Evolutionary conservation across 371 early-diverging fungal species (phyloP).

Genomic region (Mortierella sp.): DNA sequence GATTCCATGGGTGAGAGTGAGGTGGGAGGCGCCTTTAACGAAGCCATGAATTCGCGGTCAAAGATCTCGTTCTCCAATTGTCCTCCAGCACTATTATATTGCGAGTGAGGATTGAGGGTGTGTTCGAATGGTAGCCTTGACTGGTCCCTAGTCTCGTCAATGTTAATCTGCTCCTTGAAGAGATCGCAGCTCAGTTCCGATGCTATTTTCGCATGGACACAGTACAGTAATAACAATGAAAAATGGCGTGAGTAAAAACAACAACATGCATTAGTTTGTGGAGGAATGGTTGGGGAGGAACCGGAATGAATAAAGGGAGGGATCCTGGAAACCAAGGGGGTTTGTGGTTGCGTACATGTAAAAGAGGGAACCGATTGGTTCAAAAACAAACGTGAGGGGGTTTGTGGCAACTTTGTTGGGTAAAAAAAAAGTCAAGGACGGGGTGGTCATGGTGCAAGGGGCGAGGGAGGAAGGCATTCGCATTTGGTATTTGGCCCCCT

Average conservation of each 20-base stretch:
- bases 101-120: not conserved
- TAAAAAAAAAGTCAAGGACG: not conserved
- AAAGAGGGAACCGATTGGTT: not conserved
- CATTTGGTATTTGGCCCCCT: not conserved
- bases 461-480: not conserved
- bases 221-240: no score
- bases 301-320: conserved; percentile 10
- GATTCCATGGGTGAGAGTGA: conserved; percentile 7
- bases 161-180: conserved; percentile 49
- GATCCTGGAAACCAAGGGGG: not conserved
- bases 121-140: conserved; percentile 35
- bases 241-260: conserved; percentile 15
- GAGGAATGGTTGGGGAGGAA: not conserved
- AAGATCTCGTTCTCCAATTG: conserved; percentile 42
- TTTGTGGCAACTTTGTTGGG: conserved; percentile 7
- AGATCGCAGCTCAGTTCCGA: conserved; percentile 56
- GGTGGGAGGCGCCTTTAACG: conserved; percentile 26
- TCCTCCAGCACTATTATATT: conserved; percentile 6
- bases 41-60: conserved; percentile 39
- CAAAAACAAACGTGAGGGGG: not conserved
- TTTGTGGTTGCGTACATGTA: not conserved
- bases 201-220: conserved; percentile 19
- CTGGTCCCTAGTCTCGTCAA: conserved; percentile 38
- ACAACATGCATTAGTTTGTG: not conserved
- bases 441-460: conserved; percentile 1